Evolutionary conservation across 2,329 filamentous ascomycete genomes (phyloP), one percentile per base, ranked within the genome.

Genomic region (Hymenoscyphus linearis): DNA sequence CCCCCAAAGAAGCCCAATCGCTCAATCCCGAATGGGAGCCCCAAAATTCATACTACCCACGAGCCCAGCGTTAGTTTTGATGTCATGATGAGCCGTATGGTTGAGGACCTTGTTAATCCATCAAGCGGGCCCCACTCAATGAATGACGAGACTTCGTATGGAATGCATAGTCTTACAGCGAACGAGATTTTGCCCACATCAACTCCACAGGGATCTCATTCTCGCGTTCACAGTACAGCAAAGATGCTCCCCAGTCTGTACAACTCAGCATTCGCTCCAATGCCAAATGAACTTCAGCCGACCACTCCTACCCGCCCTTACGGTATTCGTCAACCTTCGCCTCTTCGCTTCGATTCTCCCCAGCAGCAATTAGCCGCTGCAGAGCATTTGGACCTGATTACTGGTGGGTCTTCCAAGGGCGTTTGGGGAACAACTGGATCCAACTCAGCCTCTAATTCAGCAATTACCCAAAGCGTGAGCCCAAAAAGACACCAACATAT

Each of bases 1-100:
- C 31, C 56, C 44, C 13, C 22, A 9, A 22, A 50, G 13, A 50
- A 50, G 13, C 12, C 3, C 18, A 50, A 18, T 50, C 18, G 9
- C 18, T 50, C 44, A 1, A 44, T 55, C 31, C 53, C 53, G 44
- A 57, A 62, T 54, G 57, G 62, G 34, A 68, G 60, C 58, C 44
- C 31, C 31, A 31, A 31, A 31, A 31, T 31, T 31, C 31, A 60
- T 36, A 58, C 59, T 44, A 54, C 44, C 13, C 62, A 64, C 12
- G 71, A 73, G 36, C 65, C 66, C 9, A 62, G 67, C 14, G 63
- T 66, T 6, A 69, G 63, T 52, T 68, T 76, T 55, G 80, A 82
- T 60, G 75, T 74, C n/a, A 78, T 79, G 26, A 80, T 84, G 75
- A 78, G 77, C 63, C 77, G 77, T 10, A 85, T 85, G 83, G 83